Base-by-base conservation (phyloP, 352 stramenopile species). In the Phytophthora quininea region DNA sequence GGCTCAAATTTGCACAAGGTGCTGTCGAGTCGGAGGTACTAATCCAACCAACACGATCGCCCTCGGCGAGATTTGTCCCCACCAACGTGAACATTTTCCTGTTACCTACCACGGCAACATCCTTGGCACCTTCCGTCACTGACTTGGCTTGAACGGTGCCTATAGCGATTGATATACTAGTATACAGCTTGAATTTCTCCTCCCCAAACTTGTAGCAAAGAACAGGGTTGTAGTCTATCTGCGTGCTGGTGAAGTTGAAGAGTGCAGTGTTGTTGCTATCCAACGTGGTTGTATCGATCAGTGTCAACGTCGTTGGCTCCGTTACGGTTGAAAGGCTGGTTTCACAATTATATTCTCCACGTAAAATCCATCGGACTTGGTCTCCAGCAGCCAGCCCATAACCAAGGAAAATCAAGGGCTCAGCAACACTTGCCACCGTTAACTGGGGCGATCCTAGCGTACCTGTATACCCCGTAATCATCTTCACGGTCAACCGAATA, bases 171-270 rank as follows among this genome's bases (percentile, higher is more conserved):
- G 59, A 64, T 29, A 92, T 59, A 24, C 62, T 70, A 0, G 58
- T n/a, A 40, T 92, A 90, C 14, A 85, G 62, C 27, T 90, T 83
- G 42, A 82, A 92, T 12, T 64, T 65, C 43, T 91, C 82, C 0
- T 65, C 58, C 2, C 76, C 82, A 53, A 91, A 91, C 40, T 84
- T 83, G 69, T 89, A 91, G 47, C 82, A 91, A n/a, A 91, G 54
- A 0, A 85, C 54, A 0, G 84, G 81, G 6, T 71, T 76, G 52
- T 78, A 92, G 37, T 90, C 82, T 30, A 57, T 58, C 32, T 92
- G 84, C 0, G 52, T 62, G 1, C 46, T 49, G 0, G 71, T 73
- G 45, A 92, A 92, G 49, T 82, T 89, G 60, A 92, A 92, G 5
- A 56, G 12, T 1, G 50, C 82, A 1, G 70, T 72, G 11, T 38